phyloP scores from a whole-genome alignment of 176 grass and related monocot species.

The Phyllostachys edulis region DNA sequence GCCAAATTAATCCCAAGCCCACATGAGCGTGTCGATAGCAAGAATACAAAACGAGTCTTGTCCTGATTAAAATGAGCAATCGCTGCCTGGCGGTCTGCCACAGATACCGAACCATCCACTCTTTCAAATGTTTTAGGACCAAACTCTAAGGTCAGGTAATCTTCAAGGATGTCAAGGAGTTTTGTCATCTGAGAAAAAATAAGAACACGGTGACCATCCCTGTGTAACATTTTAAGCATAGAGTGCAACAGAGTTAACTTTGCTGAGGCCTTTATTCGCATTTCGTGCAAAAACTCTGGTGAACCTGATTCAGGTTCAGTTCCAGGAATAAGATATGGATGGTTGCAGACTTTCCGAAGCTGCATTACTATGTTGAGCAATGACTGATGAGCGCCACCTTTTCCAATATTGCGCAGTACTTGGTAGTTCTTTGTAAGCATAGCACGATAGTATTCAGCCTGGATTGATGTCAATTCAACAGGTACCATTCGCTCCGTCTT shows the following conservation, averaged over 20 bases:
- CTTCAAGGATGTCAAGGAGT: constrained; percentile 97
- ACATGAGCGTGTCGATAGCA: constrained; percentile 95
- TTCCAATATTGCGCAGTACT: constrained; percentile 86
- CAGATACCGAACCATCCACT: constrained; percentile 93
- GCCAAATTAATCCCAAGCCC: constrained; percentile 99
- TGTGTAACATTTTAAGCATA: constrained; percentile 89
- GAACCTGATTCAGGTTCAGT: constrained; percentile 96
- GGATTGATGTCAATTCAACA: constrained; percentile 92
- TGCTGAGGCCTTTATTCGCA: constrained; percentile 98
- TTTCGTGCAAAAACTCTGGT: constrained; percentile 88
- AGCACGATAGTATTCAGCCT: constrained; percentile 95
- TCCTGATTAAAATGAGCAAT: constrained; percentile 98
- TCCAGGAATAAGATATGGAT: constrained; percentile 97
- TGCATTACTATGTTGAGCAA: constrained; percentile 99
- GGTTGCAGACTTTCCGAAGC: constrained; percentile 98
- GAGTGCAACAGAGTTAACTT: constrained; percentile 84
- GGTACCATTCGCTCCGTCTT: constrained; percentile 97
- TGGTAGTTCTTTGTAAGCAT: constrained; percentile 99
- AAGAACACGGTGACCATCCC: constrained; percentile 90
- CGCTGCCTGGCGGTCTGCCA: constrained; percentile 81
- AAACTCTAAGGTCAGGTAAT: constrained; percentile 83
- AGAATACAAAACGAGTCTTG: constrained; percentile 96
- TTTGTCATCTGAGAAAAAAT: constrained; percentile 99
- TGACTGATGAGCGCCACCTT: constrained; percentile 81
- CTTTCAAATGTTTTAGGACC: constrained; percentile 90